Percentiles rank a stretch among this genome's conserved stretches.
Evolutionary conservation across 2,329 filamentous ascomycete species (phyloP).

Genomic region (Aspergillus phoenicis): DNA sequence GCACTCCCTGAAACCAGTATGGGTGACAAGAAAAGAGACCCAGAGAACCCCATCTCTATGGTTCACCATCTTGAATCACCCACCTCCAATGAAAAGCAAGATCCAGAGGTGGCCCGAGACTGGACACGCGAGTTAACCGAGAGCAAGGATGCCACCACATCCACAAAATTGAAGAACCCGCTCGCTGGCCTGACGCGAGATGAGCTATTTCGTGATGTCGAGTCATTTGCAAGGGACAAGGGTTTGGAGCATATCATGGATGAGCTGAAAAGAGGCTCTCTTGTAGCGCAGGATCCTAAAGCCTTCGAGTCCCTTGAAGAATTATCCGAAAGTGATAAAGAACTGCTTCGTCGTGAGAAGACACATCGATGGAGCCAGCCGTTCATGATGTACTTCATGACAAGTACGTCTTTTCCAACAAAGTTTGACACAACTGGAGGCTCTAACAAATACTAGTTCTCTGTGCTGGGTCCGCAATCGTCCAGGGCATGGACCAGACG

Average conservation of each 20-base stretch:
- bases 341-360: slow-evolving; percentile 13
- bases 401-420: background rate
- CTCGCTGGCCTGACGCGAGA: background rate
- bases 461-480: background rate
- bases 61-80: background rate
- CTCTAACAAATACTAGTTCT: background rate
- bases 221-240: slow-evolving; percentile 55
- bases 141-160: background rate
- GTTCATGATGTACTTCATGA: slow-evolving; percentile 22
- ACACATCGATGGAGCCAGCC: slow-evolving; percentile 18
- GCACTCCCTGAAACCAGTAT: background rate
- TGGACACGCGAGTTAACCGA: background rate
- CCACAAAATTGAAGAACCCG: background rate
- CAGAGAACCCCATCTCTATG: background rate
- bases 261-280: slow-evolving; percentile 55
- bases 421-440: background rate
- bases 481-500: background rate
- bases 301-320: slow-evolving; percentile 64
- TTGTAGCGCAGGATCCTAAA: slow-evolving; percentile 71
- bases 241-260: slow-evolving; percentile 60
- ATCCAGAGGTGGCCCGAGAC: background rate
- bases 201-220: slow-evolving; percentile 29
- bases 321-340: slow-evolving; percentile 39
- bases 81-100: background rate
- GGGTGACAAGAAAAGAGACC: background rate